Percentiles rank a stretch among this genome's conserved stretches.
These are phyloP conservation scores for Gossypium schwendimanii DNA, from an alignment of 441 rosid genomes.

Conservation along the genomic window DNA sequence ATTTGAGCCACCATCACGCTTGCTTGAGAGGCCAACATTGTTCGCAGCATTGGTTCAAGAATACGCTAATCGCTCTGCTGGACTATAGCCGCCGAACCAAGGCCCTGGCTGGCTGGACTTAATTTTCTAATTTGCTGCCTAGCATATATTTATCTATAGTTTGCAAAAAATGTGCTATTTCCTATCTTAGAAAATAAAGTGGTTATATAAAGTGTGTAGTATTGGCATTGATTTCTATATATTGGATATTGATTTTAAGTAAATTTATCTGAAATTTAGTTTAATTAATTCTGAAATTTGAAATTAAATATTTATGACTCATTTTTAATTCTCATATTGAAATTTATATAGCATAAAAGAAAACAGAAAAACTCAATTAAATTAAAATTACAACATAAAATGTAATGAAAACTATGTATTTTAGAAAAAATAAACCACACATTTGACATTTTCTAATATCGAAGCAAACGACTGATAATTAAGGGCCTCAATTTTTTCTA, in stretches of 20 bases:
- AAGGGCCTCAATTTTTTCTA: background rate
- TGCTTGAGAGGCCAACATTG: constrained; percentile 62
- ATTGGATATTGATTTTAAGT: background rate
- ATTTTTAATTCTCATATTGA: too few species aligned
- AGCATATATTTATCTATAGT: background rate
- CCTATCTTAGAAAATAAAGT: too few species aligned
- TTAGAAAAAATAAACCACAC: background rate
- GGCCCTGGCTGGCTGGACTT: background rate
- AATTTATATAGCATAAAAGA: too few species aligned
- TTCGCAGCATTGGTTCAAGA: constrained; percentile 88
- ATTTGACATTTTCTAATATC: background rate
- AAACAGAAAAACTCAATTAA: too few species aligned
- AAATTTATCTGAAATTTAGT: too few species aligned
- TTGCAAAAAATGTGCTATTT: background rate
- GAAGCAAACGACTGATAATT: background rate
- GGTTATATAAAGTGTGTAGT: background rate
- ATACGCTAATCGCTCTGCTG: constrained; percentile 76
- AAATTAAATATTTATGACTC: too few species aligned
- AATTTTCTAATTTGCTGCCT: background rate
- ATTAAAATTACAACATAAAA: too few species aligned
- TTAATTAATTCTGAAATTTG: too few species aligned
- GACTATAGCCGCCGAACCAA: constrained; percentile 24
- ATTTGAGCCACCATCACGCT: constrained; percentile 57
- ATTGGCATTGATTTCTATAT: background rate
- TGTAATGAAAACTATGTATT: too few species aligned